These are phyloP conservation scores for Fusarium mangiferae DNA, from an alignment of 2,329 filamentous ascomycete species.

Conservation along the genomic window DNA sequence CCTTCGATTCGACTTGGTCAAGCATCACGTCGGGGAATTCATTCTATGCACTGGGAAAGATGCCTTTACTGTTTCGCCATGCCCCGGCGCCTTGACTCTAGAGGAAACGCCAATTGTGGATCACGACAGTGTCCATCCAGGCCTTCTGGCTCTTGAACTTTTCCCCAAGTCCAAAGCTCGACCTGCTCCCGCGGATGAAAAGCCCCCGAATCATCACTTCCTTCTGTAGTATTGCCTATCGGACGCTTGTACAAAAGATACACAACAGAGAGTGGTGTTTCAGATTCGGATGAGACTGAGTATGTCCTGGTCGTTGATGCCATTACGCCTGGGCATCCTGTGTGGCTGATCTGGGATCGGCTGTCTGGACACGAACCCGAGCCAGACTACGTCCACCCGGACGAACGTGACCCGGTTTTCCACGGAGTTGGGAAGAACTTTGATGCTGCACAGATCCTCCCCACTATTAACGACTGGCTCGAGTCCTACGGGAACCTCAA, in stretches of 20 bases:
- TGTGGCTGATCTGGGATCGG: background rate
- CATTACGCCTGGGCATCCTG: background rate
- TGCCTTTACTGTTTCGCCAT: background rate
- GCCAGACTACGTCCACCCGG: background rate
- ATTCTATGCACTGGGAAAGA: background rate
- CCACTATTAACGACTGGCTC: background rate
- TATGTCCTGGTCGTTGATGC: background rate
- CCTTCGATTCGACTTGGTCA: fast-evolving
- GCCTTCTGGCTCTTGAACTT: background rate
- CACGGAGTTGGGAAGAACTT: background rate
- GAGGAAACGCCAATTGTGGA: background rate
- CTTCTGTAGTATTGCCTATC: background rate
- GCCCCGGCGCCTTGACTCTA: fast-evolving
- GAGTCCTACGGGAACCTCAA: background rate
- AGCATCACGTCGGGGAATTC: fast-evolving
- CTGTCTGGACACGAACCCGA: background rate
- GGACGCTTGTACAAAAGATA: background rate
- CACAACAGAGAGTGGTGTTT: background rate
- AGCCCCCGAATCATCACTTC: background rate
- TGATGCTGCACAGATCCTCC: background rate
- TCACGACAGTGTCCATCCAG: background rate
- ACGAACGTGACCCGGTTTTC: background rate
- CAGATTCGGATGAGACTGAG: background rate
- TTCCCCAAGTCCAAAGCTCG: fast-evolving
- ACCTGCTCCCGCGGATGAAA: background rate